Percentiles rank a stretch among this genome's conserved stretches.
Evolutionary conservation across 148 eudicot species (phyloP).

Genomic region (Beta vulgaris): DNA sequence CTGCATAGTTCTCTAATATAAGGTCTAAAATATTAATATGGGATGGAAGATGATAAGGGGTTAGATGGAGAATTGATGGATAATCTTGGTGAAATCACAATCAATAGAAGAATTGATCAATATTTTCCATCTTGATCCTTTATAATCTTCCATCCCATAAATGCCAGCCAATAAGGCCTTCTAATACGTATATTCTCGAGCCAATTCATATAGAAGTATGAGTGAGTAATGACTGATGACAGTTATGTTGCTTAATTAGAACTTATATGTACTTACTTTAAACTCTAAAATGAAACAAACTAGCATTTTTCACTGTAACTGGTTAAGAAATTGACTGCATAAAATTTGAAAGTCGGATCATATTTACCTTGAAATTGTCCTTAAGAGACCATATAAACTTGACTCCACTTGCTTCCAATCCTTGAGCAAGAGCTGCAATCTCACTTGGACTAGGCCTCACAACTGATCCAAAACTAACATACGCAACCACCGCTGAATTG

Average conservation of each 20-base stretch:
- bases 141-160: no score
- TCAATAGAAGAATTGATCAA: no score
- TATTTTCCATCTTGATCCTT: no score
- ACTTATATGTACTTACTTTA: neutral
- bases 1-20: no score
- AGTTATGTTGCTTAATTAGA: no score
- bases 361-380: slow-evolving; percentile 24
- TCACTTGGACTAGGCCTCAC: slow-evolving; percentile 27
- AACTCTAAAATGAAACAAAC: neutral
- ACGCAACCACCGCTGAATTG: slow-evolving; percentile 23
- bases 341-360: neutral
- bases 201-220: no score
- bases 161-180: neutral
- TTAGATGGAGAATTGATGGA: no score
- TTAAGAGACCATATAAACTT: slow-evolving; percentile 35
- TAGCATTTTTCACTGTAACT: neutral
- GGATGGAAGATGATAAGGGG: no score
- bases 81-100: no score
- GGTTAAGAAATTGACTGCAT: neutral
- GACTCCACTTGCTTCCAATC: slow-evolving; percentile 21
- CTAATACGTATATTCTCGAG: neutral
- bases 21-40: no score
- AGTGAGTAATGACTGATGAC: no score
- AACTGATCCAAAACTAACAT: slow-evolving; percentile 36
- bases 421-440: slow-evolving; percentile 35